Base-by-base conservation (phyloP, 139 green algal species). In the Raphidocelis subcapitata region DNA sequence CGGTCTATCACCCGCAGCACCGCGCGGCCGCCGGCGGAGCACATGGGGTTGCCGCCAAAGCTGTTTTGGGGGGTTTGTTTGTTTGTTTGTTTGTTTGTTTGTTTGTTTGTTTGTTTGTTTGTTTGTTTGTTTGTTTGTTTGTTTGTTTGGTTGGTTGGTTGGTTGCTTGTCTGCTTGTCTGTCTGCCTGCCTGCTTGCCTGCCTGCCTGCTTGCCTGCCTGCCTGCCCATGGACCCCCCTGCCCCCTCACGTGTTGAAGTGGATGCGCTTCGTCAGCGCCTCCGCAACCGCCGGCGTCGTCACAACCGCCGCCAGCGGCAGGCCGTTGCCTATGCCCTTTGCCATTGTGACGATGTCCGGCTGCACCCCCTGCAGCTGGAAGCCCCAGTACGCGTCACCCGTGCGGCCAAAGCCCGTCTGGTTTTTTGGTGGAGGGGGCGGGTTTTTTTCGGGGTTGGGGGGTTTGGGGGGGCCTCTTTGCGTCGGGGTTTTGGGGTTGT, bases 331-430 rank as follows among this genome's bases (percentile, higher is more conserved):
- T 47, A 99, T 99, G 62, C 94, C 95, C 83, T 97, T 98, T 57
- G 93, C 93, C 93, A 98, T 92, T 14, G 92, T 97, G 3, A 98
- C 93, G 62, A 98, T 98, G 81, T 98, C 93, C 4, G 72, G 72
- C 28, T 26, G 74, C 2, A 80, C 84, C 26, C 76, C 84, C 69
- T 94, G 88, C 49, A 82, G 91, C 80, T 99, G 51, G 66, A 99
- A 99, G 64, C 95, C 95, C 94, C 96, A 99, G 84, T 94, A 99
- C 67, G 93, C 63, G 32, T 76, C 87, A 36, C 95, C 95, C 0
- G 92, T 98, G 67, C 95, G 83, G 18, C 95, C 95, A 80, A 99
- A 99, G n/a, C 95, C 95, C 23, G 92, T 97, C 83, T 99, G 95
- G 36, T n/a, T n/a, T n/a, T n/a, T n/a, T n/a, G n/a, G n/a, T n/a